Evolutionary conservation across 495 filamentous ascomycete genomes (phyloP).

Genomic region (Hypoxylon crocopeplum): DNA sequence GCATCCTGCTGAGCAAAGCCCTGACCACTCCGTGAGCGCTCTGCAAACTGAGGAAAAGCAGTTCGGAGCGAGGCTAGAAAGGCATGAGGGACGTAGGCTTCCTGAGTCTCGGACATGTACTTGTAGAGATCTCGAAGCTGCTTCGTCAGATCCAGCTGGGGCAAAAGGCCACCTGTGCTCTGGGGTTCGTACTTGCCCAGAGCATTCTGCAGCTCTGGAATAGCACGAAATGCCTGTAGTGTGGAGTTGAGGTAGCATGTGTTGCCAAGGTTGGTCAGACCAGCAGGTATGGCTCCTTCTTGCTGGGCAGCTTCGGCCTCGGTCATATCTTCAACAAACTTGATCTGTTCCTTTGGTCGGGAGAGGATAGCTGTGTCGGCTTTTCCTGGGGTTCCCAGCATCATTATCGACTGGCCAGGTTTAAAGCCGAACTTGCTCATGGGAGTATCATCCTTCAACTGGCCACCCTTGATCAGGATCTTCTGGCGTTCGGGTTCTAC

Average conservation of each 20-base stretch:
- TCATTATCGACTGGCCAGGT: constrained; percentile 87
- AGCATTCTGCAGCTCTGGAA: constrained; percentile 90
- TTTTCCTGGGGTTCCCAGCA: constrained; percentile 87
- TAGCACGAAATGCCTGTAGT: constrained; percentile 82
- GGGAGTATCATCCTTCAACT: constrained; percentile 93
- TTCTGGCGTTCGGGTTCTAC: constrained; percentile 97
- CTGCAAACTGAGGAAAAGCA: constrained; percentile 92
- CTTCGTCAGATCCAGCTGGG: constrained; percentile 74
- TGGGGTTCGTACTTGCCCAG: constrained; percentile 69
- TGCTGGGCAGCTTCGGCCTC: constrained; percentile 86
- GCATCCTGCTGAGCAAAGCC: constrained; percentile 97
- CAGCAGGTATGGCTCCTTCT: constrained; percentile 85
- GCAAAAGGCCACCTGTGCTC: constrained; percentile 18
- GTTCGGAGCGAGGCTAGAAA: constrained; percentile 84
- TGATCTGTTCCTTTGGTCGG: constrained; percentile 80
- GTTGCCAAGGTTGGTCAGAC: constrained; percentile 91
- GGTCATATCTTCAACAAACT: constrained; percentile 97
- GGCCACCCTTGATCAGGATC: constrained; percentile 89
- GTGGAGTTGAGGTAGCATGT: constrained; percentile 99
- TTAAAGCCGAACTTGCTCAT: constrained; percentile 85
- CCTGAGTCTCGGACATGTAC: constrained; percentile 90
- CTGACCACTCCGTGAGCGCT: constrained; percentile 77
- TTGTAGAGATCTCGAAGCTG: constrained; percentile 89
- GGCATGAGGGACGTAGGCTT: constrained; percentile 81
- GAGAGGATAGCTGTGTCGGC: constrained; percentile 65